Evolutionary conservation across 768 basidiomycete genomes (phyloP), one percentile per base, ranked within the genome.

Genomic region (Serendipita indica): DNA sequence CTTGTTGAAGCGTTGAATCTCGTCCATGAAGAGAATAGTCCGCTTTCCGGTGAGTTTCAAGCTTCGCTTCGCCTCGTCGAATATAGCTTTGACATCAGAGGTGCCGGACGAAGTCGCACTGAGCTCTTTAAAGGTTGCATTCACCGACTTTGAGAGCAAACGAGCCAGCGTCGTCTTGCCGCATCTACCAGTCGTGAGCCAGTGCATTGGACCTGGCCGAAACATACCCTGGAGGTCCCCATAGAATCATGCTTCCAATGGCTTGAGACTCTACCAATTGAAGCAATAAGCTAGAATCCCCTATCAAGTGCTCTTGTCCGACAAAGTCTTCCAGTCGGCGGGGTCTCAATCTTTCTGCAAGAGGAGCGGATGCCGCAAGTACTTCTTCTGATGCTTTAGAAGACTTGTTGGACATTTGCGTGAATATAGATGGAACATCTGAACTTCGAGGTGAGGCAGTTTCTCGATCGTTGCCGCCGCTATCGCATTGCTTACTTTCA

Each of bases 1-100:
- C 64, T 79, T 83, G 66, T 79, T 84, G 65, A 86, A 87, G 0
- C 86, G 79, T 69, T 89, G 89, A 13, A 91, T 81, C 69, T 91
- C 89, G 64, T 92, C 89, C 58, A 90, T 69, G 69, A 90, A 91
- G 13, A 91, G 65, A 27, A 87, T 71, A 0, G 88, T 91, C 62
- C 77, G 76, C 84, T 79, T 77, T 62, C 84, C 84, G 0, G 81
- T 81, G 45, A 88, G 67, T 37, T 75, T 74, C 54, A 89, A 74
- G 6, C 74, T 69, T 43, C 76, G 76, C 66, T 80, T 84, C 2
- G 89, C 89, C 64, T 88, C 83, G 62, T 88, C 85, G 57, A 87
- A 82, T 1, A 85, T 72, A n/a, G 73, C 72, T 35, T 83, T 76
- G 6, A 90, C 80, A 39, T 92, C 86, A 57, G 77, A 79, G 14